Conservation (phyloP, 2,329 filamentous ascomycete species). For the Thermothelomyces thermophilus region DNA sequence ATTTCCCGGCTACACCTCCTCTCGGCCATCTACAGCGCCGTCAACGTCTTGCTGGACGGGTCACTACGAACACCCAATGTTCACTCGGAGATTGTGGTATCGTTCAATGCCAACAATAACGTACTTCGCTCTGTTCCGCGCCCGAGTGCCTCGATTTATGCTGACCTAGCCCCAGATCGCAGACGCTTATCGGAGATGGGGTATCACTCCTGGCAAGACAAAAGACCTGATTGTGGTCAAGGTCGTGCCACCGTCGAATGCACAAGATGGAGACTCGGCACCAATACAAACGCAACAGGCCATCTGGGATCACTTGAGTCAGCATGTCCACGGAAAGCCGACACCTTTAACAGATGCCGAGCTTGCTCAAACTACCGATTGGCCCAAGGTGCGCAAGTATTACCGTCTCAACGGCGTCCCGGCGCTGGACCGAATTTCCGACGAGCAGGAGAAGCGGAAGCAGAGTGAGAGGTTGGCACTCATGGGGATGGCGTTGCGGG, state of each 20-base stretch:
- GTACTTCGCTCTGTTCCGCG: slow-evolving; percentile 37
- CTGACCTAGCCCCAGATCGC: slow-evolving; percentile 58
- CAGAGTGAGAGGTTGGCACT: slow-evolving; percentile 65
- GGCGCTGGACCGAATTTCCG: slow-evolving; percentile 41
- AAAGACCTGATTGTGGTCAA: slow-evolving; percentile 75
- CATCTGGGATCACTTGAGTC: slow-evolving; percentile 52
- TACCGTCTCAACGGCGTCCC: slow-evolving; percentile 71
- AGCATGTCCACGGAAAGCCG: slow-evolving; percentile 55
- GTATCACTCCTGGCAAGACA: slow-evolving; percentile 61
- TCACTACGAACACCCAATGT: slow-evolving; percentile 74
- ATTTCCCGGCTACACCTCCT: slow-evolving; percentile 67
- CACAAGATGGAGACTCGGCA: slow-evolving; percentile 22
- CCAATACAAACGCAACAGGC: slow-evolving; percentile 38
- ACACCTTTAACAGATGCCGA: slow-evolving; percentile 55
- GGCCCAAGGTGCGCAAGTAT: slow-evolving; percentile 67
- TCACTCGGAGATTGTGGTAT: slow-evolving; percentile 81
- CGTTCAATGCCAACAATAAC: slow-evolving; percentile 76
- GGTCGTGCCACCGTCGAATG: slow-evolving; percentile 41
- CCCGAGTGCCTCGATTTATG: neutral
- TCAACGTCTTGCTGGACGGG: slow-evolving; percentile 55
- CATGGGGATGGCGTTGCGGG: slow-evolving; percentile 71
- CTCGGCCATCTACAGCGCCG: slow-evolving; percentile 69
- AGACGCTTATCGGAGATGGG: slow-evolving; percentile 84
- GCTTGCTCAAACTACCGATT: slow-evolving; percentile 55
- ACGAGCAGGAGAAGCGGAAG: slow-evolving; percentile 37